Evolutionary conservation across 2,329 filamentous ascomycete species (phyloP).

Genomic region (Chrysosporium keratinophilum): DNA sequence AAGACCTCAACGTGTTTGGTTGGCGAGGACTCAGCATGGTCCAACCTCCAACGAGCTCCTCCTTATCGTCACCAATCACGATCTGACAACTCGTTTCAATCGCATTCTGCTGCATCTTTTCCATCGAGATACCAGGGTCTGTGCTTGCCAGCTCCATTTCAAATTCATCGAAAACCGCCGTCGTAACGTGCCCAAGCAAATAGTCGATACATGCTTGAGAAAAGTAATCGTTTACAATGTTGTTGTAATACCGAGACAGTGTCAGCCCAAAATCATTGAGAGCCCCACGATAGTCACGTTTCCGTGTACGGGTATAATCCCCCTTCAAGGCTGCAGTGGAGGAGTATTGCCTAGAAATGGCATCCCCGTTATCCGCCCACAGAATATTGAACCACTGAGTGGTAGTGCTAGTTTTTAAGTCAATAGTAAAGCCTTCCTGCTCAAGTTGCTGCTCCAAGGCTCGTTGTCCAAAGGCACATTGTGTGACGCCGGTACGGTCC

Average conservation of each 20-base stretch:
- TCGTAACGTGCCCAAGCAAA: conserved; percentile 76
- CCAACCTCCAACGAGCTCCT: conserved; percentile 85
- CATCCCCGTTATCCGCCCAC: conserved; percentile 97
- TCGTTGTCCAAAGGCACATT: conserved; percentile 78
- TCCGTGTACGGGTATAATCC: conserved; percentile 85
- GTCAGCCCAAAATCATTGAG: conserved; percentile 85
- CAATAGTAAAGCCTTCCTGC: conserved; percentile 64
- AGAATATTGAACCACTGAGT: conserved; percentile 91
- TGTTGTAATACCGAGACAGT: conserved; percentile 62
- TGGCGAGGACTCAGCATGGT: conserved; percentile 67
- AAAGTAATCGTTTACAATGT: conserved; percentile 97
- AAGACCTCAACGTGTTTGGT: conserved; percentile 56
- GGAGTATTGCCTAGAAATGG: conserved; percentile 89
- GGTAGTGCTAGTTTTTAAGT: conserved; percentile 62
- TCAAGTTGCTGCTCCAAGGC: conserved; percentile 72
- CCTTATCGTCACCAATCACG: conserved; percentile 69
- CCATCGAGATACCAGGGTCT: conserved; percentile 79
- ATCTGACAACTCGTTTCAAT: conserved; percentile 82
- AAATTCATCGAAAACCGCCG: conserved; percentile 83
- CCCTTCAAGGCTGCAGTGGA: conserved; percentile 93
- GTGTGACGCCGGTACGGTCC: conserved; percentile 90
- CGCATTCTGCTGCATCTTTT: conserved; percentile 73
- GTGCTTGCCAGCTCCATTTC: conserved; percentile 86
- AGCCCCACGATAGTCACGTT: conserved; percentile 81
- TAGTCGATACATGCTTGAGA: conserved; percentile 93